A percentile compares a stretch with the other conserved stretches of the same genome.
Conservation (phyloP, 805 yeast genomes). For the Pichia pseudocactophila region DNA sequence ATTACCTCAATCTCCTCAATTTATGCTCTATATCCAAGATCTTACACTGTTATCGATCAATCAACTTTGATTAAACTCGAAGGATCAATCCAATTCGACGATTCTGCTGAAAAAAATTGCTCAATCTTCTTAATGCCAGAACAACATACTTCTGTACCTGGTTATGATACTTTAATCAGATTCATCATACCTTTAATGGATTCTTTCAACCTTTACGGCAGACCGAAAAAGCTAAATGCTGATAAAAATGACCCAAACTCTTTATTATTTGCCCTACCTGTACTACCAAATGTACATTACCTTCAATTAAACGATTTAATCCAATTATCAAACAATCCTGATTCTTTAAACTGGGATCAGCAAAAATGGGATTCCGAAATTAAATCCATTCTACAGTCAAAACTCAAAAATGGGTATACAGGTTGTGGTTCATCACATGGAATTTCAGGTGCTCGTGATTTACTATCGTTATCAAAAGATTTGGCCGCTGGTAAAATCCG, state of each 20-base stretch:
- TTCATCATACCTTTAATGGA: constrained; percentile 69
- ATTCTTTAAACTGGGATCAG: constrained; percentile 40
- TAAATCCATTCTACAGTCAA: constrained; percentile 46
- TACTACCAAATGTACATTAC: constrained; percentile 69
- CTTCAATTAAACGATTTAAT: constrained; percentile 54
- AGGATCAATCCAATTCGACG: constrained; percentile 61
- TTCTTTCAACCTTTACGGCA: constrained; percentile 70
- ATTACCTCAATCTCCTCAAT: constrained; percentile 61
- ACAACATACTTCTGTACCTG: constrained; percentile 72
- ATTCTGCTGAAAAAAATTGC: constrained; percentile 42
- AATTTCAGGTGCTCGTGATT: constrained; percentile 43
- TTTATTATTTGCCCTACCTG: constrained; percentile 73
- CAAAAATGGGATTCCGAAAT: constrained; percentile 52
- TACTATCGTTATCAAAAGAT: constrained; percentile 19
- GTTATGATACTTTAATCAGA: constrained; percentile 77
- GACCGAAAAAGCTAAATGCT: constrained; percentile 68
- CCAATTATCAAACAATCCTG: constrained; percentile 29
- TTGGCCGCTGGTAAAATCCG: constrained; percentile 19
- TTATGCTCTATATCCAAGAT: constrained; percentile 88
- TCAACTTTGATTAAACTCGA: constrained; percentile 86
- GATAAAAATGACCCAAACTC: constrained; percentile 60
- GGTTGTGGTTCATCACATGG: constrained; percentile 73
- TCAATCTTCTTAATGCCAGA: constrained; percentile 78
- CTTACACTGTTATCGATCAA: constrained; percentile 70
- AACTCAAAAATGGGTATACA: constrained; percentile 51